Evolutionary conservation across 805 yeast genomes (phyloP).

Genomic region (Lachancea fermentati): DNA sequence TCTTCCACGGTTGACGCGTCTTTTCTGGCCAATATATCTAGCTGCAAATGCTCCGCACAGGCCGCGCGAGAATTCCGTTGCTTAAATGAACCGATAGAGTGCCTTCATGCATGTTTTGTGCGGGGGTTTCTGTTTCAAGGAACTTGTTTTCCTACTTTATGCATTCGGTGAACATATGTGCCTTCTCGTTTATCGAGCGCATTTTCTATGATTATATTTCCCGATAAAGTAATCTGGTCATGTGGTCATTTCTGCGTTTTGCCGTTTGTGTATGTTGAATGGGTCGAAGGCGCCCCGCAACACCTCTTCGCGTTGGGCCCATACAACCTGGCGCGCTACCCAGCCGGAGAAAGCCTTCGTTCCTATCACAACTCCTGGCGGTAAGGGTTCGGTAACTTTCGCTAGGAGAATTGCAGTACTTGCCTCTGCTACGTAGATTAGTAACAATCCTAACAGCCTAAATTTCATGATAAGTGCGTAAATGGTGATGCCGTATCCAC

Average conservation of each 20-base stretch:
- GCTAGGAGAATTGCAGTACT: constrained; percentile 50
- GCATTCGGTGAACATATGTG: too few species aligned
- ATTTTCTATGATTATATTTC: not conserved
- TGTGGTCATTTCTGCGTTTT: not conserved
- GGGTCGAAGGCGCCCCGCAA: not conserved
- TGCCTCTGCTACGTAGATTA: constrained; percentile 49
- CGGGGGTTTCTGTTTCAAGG: not conserved
- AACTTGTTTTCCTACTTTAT: too few species aligned
- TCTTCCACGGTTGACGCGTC: not conserved
- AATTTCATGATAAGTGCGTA: constrained; percentile 36
- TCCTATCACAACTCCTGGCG: constrained; percentile 15
- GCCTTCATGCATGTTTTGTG: not conserved
- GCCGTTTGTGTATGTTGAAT: not conserved
- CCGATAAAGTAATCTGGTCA: not conserved
- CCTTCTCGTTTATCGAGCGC: not conserved
- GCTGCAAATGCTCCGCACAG: not conserved
- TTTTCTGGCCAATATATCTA: too few species aligned
- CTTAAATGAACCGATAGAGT: too few species aligned
- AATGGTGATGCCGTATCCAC: constrained; percentile 49
- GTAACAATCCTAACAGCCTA: constrained; percentile 43
- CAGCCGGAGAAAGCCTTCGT: constrained; percentile 17
- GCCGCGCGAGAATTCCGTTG: not conserved
- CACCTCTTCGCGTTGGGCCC: constrained; percentile 19
- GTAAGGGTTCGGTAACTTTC: constrained; percentile 45
- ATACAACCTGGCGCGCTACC: constrained; percentile 28